Percentiles rank a stretch among this genome's conserved stretches.
These are phyloP conservation scores for Yarrowia divulgata DNA, from an alignment of 805 yeast genomes.

Conservation along the genomic window DNA sequence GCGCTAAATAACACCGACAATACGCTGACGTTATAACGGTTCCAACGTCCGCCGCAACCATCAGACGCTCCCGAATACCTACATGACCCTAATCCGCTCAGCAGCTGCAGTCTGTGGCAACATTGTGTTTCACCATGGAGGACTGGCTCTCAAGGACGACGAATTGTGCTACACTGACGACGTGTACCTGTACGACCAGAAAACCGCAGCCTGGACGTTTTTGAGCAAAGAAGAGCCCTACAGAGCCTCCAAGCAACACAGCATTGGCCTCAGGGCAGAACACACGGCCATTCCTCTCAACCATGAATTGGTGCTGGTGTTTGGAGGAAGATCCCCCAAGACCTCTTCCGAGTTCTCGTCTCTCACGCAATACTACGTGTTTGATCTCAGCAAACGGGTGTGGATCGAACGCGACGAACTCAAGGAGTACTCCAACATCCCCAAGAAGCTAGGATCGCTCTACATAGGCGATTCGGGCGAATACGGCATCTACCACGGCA, in stretches of 20 bases:
- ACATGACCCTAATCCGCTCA: conserved; percentile 27
- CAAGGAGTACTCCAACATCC: conserved; percentile 30
- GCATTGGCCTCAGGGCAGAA: conserved; percentile 24
- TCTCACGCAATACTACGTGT: conserved; percentile 25
- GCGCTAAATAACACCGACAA: conserved; percentile 3
- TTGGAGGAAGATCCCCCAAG: conserved; percentile 30
- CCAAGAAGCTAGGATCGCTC: conserved; percentile 35
- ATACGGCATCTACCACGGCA: conserved; percentile 32
- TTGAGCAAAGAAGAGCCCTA: conserved; percentile 35
- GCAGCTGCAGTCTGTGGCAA: conserved; percentile 33
- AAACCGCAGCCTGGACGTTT: conserved; percentile 29
- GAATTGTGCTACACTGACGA: conserved; percentile 38
- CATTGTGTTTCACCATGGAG: conserved; percentile 34
- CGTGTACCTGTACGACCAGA: conserved; percentile 32
- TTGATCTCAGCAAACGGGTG: conserved; percentile 19
- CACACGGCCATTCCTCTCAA: conserved; percentile 32
- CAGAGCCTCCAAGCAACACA: conserved; percentile 23
- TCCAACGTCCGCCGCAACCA: conserved; percentile 11
- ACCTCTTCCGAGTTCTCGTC: conserved; percentile 22
- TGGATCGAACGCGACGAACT: conserved; percentile 18
- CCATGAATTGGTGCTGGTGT: conserved; percentile 16
- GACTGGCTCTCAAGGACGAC: conserved; percentile 32
- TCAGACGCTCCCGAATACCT: not conserved
- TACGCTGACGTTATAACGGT: conserved; percentile 25
- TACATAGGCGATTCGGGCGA: conserved; percentile 32